Conservation (phyloP, 495 filamentous ascomycete genomes). For the Lophium mytilinum region DNA sequence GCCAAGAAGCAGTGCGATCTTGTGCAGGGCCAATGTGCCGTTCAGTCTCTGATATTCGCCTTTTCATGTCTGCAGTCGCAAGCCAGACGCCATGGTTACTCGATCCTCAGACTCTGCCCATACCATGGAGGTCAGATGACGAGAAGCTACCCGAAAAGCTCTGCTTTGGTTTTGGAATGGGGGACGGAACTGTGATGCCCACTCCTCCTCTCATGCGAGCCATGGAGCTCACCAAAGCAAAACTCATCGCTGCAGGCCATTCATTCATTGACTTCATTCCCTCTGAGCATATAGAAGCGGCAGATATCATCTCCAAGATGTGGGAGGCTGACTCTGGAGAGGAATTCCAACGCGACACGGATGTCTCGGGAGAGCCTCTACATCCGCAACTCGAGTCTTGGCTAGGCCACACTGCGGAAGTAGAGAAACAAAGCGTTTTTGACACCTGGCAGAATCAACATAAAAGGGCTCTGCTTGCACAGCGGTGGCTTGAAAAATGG, state of each 20-base stretch:
- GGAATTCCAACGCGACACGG: constrained; percentile 1
- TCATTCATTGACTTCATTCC: background rate
- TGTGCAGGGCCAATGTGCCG: background rate
- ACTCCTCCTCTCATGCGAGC: background rate
- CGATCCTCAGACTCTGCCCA: background rate
- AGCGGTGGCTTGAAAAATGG: background rate
- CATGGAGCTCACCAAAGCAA: background rate
- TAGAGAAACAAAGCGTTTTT: background rate
- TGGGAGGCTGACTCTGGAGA: background rate
- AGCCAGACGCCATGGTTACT: background rate
- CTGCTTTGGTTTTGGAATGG: background rate
- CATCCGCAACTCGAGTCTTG: background rate
- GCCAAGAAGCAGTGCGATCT: background rate
- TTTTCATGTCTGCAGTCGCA: background rate
- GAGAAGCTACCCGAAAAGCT: background rate
- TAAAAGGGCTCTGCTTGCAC: background rate
- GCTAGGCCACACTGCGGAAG: background rate
- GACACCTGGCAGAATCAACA: background rate
- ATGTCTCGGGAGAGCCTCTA: background rate
- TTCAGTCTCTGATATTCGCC: background rate
- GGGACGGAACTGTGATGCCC: background rate
- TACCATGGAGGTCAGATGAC: background rate
- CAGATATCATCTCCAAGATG: background rate
- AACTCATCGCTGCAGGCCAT: background rate
- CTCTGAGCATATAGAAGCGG: background rate